Percentiles rank a stretch among this genome's conserved stretches.
phyloP scores from a whole-genome alignment of 1,139 yeast genomes.

The Protomyces lactucae-debilis region DNA sequence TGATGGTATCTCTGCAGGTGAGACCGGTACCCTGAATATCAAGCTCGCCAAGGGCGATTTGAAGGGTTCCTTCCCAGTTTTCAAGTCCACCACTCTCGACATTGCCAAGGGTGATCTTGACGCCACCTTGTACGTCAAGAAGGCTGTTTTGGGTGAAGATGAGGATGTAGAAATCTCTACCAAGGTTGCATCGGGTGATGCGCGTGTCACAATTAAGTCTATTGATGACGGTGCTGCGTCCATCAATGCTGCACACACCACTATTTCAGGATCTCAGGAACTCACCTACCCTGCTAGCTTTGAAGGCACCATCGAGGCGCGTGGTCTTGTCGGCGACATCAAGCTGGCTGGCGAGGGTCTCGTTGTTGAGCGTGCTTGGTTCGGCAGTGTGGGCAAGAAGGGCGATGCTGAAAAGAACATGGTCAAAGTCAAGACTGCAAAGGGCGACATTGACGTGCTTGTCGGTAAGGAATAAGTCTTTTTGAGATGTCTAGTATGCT shows the following conservation, averaged over 20 bases:
- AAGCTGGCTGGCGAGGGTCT: slow-evolving; percentile 19
- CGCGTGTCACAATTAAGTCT: slow-evolving; percentile 14
- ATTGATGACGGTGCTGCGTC: slow-evolving; percentile 9
- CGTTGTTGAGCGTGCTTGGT: slow-evolving; percentile 12
- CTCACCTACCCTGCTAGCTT: slow-evolving; percentile 20
- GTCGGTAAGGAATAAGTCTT: not conserved
- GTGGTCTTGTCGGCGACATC: slow-evolving; percentile 24
- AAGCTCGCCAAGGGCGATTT: slow-evolving; percentile 16
- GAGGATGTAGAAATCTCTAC: slow-evolving; percentile 13
- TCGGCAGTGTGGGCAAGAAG: slow-evolving; percentile 22
- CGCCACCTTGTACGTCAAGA: slow-evolving; percentile 2
- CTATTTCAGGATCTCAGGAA: slow-evolving; percentile 16
- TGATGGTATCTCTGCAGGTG: slow-evolving; percentile 16
- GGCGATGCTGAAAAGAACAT: slow-evolving; percentile 13
- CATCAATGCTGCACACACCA: slow-evolving; percentile 14
- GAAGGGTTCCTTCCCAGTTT: slow-evolving; percentile 17
- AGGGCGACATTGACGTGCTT: slow-evolving; percentile 19
- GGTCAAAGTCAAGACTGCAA: slow-evolving; percentile 24
- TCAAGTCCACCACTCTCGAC: slow-evolving; percentile 22
- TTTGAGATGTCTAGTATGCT: not conserved
- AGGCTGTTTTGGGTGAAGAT: not conserved
- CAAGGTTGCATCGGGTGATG: slow-evolving; percentile 25
- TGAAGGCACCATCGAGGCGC: slow-evolving; percentile 23
- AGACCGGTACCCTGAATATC: slow-evolving; percentile 7
- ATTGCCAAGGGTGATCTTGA: slow-evolving; percentile 23